phyloP scores from a whole-genome alignment of 208 protist species.

The Crithidia bombi region DNA sequence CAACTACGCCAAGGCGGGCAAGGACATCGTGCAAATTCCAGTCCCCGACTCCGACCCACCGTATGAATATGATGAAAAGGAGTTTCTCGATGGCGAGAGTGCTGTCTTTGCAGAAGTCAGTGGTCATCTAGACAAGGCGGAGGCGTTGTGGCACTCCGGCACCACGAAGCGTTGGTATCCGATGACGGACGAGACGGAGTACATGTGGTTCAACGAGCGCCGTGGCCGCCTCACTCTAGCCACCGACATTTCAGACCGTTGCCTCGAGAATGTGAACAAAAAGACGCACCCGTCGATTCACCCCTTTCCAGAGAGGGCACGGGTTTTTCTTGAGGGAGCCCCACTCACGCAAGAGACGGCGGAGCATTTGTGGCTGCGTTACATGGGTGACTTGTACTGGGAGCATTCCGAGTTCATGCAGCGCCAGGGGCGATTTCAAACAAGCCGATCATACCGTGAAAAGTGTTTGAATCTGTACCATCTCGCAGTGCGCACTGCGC shows the following conservation, averaged over 20 bases:
- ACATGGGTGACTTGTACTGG: conserved; percentile 90
- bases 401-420: conserved; percentile 89
- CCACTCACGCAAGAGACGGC: conserved; percentile 90
- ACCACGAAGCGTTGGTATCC: conserved; percentile 88
- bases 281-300: conserved; percentile 92
- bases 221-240: conserved; percentile 82
- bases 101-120: conserved; percentile 78
- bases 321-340: conserved; percentile 78
- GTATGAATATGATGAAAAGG: conserved; percentile 89
- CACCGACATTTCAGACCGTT: conserved; percentile 85
- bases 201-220: conserved; percentile 92
- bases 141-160: conserved; percentile 85
- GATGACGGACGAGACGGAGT: conserved; percentile 88
- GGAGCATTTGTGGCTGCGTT: conserved; percentile 90
- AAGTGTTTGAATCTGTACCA: conserved; percentile 88
- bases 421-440: conserved; percentile 81
- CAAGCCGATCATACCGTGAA: conserved; percentile 62
- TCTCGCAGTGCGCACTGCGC: conserved; percentile 76
- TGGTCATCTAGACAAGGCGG: conserved; percentile 84
- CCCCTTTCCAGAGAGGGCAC: conserved; percentile 88
- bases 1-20: conserved; percentile 78
- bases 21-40: conserved; percentile 85
- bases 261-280: conserved; percentile 90
- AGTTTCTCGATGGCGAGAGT: conserved; percentile 89
- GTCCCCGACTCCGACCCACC: conserved; percentile 81